phyloP scores from a whole-genome alignment of 106 monocot genomes.

The Amphibolis antarctica region DNA sequence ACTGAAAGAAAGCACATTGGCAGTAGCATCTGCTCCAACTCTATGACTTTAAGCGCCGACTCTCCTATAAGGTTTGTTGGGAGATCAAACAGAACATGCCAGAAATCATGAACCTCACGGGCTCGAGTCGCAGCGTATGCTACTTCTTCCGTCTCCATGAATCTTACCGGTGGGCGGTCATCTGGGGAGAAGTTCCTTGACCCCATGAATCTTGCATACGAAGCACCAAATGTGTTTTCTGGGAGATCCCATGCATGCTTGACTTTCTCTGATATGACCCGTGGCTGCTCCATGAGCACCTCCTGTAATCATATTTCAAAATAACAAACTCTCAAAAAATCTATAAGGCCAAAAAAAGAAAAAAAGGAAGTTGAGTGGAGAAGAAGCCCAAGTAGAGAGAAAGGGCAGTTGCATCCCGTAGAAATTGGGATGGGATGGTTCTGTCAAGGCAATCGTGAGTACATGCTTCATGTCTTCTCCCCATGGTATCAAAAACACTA shows the following conservation, averaged over 20 bases:
- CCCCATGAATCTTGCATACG: slow-evolving; percentile 91
- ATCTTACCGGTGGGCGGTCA: slow-evolving; percentile 82
- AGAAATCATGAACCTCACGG: slow-evolving; percentile 92
- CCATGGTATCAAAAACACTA: too few relatives aligned
- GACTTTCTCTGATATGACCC: slow-evolving; percentile 18
- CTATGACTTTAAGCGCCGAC: slow-evolving; percentile 73
- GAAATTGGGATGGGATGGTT: too few relatives aligned
- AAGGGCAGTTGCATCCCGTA: too few relatives aligned
- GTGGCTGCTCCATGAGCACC: background rate
- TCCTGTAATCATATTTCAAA: background rate
- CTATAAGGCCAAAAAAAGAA: too few relatives aligned
- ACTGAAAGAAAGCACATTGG: slow-evolving; percentile 88
- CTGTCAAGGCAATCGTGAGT: too few relatives aligned
- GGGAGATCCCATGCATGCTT: slow-evolving; percentile 80
- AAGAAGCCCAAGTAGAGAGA: too few relatives aligned
- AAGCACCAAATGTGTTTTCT: slow-evolving; percentile 72
- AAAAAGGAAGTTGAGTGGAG: too few relatives aligned
- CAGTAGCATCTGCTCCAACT: slow-evolving; percentile 89
- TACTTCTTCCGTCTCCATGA: slow-evolving; percentile 88
- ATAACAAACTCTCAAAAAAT: too few relatives aligned
- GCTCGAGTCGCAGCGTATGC: slow-evolving; percentile 80
- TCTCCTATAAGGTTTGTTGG: slow-evolving; percentile 85
- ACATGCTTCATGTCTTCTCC: too few relatives aligned
- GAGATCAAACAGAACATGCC: slow-evolving; percentile 79
- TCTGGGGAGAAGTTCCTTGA: slow-evolving; percentile 91